phyloP scores from a whole-genome alignment of 202 grass and related monocot genomes.

The Eragrostis tef region DNA sequence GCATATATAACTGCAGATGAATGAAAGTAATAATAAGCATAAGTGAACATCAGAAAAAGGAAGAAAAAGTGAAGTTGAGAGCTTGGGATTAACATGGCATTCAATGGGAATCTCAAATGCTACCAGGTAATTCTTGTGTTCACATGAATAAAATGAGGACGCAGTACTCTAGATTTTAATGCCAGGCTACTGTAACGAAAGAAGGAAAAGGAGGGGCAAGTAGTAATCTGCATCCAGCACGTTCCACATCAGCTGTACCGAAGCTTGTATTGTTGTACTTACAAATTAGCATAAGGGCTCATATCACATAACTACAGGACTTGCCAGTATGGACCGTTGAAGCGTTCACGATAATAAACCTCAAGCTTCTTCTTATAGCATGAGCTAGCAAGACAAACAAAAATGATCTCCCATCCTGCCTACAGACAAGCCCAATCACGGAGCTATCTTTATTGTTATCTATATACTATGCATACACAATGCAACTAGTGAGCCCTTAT shows the following conservation, averaged over 20 bases:
- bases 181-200: neutral
- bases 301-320: slow-evolving; percentile 27
- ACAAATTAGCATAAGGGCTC: slow-evolving; percentile 22
- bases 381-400: neutral
- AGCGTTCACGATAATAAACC: neutral
- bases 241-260: neutral
- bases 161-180: neutral
- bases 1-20: slow-evolving; percentile 80
- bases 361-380: neutral
- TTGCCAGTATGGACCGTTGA: neutral
- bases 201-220: slow-evolving; percentile 28
- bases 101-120: slow-evolving; percentile 8
- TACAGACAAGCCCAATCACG: neutral
- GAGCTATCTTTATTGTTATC: neutral
- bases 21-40: slow-evolving; percentile 47
- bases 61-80: slow-evolving; percentile 36
- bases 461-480: neutral
- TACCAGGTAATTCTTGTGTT: neutral
- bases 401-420: neutral
- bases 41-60: slow-evolving; percentile 28
- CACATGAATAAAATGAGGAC: neutral
- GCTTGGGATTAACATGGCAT: slow-evolving; percentile 29
- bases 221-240: slow-evolving; percentile 23
- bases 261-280: slow-evolving; percentile 17
- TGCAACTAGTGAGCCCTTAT: neutral